Percentiles rank a stretch among this genome's conserved stretches.
Evolutionary conservation across 192 early-diverging fungal species (phyloP).

Genomic region (Coemansia sp.): DNA sequence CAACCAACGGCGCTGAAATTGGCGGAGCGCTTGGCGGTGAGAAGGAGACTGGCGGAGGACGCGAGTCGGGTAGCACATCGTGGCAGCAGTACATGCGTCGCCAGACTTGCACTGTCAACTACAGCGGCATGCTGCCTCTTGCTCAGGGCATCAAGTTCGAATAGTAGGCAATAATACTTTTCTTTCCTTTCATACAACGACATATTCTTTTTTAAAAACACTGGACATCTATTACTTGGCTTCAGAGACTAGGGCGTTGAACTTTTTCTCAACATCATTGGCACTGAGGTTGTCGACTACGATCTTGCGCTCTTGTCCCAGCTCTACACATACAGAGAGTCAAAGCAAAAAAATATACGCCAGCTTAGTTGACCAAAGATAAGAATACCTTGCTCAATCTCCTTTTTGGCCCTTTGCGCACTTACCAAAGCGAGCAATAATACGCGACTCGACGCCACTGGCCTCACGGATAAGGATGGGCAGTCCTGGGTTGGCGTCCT

Average conservation of each 20-base stretch:
- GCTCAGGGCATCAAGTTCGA: conserved; percentile 98
- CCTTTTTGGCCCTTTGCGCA: background rate
- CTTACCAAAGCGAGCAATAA: conserved; percentile 91
- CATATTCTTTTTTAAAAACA: background rate
- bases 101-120: conserved; percentile 86
- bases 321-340: conserved; percentile 57
- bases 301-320: conserved; percentile 80
- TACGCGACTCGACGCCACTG: conserved; percentile 76
- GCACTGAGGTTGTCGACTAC: conserved; percentile 73
- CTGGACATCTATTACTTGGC: conserved; percentile 36
- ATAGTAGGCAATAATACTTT: conserved; percentile 39
- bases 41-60: conserved; percentile 95
- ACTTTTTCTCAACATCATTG: conserved; percentile 70
- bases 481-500: conserved; percentile 82
- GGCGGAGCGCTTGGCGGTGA: conserved; percentile 97
- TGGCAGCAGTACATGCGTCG: conserved; percentile 94
- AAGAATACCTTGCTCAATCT: background rate
- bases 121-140: conserved; percentile 81
- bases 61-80: conserved; percentile 86
- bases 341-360: background rate
- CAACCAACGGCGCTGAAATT: conserved; percentile 96
- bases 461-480: conserved; percentile 93
- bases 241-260: conserved; percentile 65
- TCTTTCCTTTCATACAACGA: background rate
- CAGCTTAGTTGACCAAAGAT: background rate